Base-by-base conservation (phyloP, 106 monocot genomes). In the Ottelia alismoides region DNA sequence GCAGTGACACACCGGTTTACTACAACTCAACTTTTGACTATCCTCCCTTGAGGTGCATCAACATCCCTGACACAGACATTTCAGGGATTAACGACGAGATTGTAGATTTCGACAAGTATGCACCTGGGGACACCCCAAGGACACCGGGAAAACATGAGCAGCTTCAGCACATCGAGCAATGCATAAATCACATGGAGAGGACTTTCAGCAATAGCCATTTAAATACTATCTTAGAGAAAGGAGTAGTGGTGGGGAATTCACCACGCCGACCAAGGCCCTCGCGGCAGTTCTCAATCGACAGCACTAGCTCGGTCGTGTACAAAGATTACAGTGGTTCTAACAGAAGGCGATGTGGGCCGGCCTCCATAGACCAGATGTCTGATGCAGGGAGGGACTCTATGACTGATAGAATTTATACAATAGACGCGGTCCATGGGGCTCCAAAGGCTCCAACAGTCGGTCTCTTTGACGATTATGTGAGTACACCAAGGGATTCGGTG, bases 21-120 rank as follows among this genome's bases (percentile, higher is more conserved):
- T 25, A 59, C 21, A n/a, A 59, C 45, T 43, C 51, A 14, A 6
- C 14, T 21, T 57, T 16, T 18, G 47, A 66, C 6, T 74, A 80
- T 30, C 75, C 80, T n/a, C 50, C 30, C 1, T 65, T 80, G 49
- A 61, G 49, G 52, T 80, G 80, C n/a, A n/a, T n/a, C 71, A 28
- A 11, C 1, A 24, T 20, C 0, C 43, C 20, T 22, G 58, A 61
- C 46, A 22, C 27, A 12, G 48, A 62, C 2, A 45, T 54, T 26
- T 27, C 11, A n/a, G n/a, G n/a, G n/a, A n/a, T n/a, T n/a, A n/a
- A n/a, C 28, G 48, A 45, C 4, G 56, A 50, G 18, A 60, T 22
- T n/a, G 10, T 14, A 6, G 62, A 74, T 63, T 21, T 51, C 20
- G 69, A 75, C 6, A 64, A 69, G 46, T 54, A 64, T 49, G 25